Base-by-base conservation (phyloP, 75 land plant species). In the Pseudotsuga menziesii region DNA sequence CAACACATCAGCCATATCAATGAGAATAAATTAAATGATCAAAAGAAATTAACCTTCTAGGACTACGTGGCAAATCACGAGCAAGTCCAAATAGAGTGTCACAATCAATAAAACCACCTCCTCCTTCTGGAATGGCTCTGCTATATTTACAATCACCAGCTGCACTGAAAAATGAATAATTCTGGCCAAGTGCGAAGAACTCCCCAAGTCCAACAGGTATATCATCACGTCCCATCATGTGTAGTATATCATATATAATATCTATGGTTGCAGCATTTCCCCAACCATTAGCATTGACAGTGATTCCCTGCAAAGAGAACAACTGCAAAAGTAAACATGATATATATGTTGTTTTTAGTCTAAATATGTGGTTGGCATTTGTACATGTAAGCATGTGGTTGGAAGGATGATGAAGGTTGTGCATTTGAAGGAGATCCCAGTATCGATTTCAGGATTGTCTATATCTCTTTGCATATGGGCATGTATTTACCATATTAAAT, bases 191-290 rank as follows among this genome's bases (percentile, higher is more conserved):
- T 17, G 92, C 90, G 79, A 86, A 89, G 1, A 85, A 60, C 25
- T 83, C 88, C 73, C 97, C 97, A 15, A 89, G 80, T 55, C 94
- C 97, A 73, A 94, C 94, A 55, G 89, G 89, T 54, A 94, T 86
- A 77, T 94, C 97, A 63, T 94, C 97, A 13, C 97, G 88, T 19
- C 97, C 97, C 97, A 94, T 94, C 97, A 94, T 92, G 73, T 94
- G 94, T 52, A 94, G 83, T 17, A 94, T 57, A 84, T 94, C 97
- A 83, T 92, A 92, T 20, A 94, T 57, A 5, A 85, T 71, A 80
- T 94, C 97, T 81, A 94, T 90, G 15, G 97, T 89, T 71, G 94
- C 97, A 27, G 92, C 88, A 86, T 86, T 90, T 77, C 91, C 92
- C 94, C 94, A 94, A 11, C 97, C 97, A 70, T 84, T 92, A 58